These are phyloP conservation scores for Eucalyptus paniculata DNA, from an alignment of 345 rosid species.

Conservation along the genomic window DNA sequence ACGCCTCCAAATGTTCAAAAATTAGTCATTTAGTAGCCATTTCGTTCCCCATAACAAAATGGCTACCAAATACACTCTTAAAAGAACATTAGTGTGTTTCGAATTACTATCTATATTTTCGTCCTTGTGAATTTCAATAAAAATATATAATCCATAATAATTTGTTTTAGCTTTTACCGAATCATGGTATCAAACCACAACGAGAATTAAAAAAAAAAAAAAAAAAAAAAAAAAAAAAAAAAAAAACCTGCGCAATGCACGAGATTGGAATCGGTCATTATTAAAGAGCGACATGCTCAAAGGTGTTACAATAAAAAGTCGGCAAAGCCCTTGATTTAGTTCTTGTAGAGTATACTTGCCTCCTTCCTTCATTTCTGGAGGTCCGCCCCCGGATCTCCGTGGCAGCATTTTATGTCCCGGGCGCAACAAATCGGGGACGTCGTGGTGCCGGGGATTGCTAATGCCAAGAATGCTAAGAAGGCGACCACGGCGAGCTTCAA, in stretches of 20 bases:
- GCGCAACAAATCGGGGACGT: not conserved
- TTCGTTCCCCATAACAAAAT: too few species aligned
- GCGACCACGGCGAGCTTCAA: not conserved
- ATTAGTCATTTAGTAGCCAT: too few species aligned
- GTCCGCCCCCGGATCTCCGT: too few species aligned
- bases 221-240: fast-evolving
- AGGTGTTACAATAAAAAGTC: not conserved
- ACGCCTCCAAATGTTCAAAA: too few species aligned
- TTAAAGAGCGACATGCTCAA: not conserved
- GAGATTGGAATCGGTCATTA: not conserved
- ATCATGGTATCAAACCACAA: not conserved
- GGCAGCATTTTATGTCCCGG: not conserved
- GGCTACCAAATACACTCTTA: too few species aligned
- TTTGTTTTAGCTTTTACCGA: not conserved
- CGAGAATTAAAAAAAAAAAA: not conserved
- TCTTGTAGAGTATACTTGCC: not conserved
- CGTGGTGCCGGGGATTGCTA: not conserved
- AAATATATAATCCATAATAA: not conserved
- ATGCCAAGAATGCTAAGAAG: not conserved
- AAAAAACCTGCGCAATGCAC: not conserved
- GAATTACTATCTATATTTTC: not conserved
- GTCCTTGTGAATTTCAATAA: not conserved
- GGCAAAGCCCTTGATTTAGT: not conserved
- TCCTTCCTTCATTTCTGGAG: too few species aligned
- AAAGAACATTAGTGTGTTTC: not conserved